Percentiles rank a stretch among this genome's conserved stretches.
Evolutionary conservation across 1,139 yeast genomes (phyloP).

Genomic region (Pichia sp.): DNA sequence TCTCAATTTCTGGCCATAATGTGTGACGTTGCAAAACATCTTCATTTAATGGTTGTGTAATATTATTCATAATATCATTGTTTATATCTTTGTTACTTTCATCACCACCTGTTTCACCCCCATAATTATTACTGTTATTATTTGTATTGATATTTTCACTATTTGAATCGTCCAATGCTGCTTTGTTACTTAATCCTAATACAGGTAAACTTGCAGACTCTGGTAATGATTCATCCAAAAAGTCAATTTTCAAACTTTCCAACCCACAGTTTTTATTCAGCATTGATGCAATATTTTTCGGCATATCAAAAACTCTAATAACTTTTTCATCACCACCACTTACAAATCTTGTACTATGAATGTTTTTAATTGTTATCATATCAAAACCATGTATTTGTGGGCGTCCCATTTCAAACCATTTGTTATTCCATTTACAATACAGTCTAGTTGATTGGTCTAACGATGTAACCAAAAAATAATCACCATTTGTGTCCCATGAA

Average conservation of each 20-base stretch:
- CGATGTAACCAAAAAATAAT: slow-evolving; percentile 66
- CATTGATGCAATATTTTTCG: slow-evolving; percentile 66
- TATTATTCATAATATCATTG: slow-evolving; percentile 39
- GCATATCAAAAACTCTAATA: slow-evolving; percentile 81
- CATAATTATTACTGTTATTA: no score
- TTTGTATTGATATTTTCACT: slow-evolving; percentile 38
- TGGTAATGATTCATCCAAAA: slow-evolving; percentile 36
- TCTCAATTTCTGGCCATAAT: slow-evolving; percentile 91
- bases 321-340: slow-evolving; percentile 97
- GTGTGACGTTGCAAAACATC: slow-evolving; percentile 88
- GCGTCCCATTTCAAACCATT: slow-evolving; percentile 90
- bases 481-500: slow-evolving; percentile 67
- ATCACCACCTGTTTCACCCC: slow-evolving; percentile 35
- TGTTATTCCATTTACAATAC: slow-evolving; percentile 54
- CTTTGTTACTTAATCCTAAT: slow-evolving; percentile 89
- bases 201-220: slow-evolving; percentile 91
- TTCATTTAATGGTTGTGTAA: slow-evolving; percentile 68
- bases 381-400: slow-evolving; percentile 99
- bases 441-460: slow-evolving; percentile 91
- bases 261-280: slow-evolving; percentile 43
- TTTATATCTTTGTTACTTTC: slow-evolving; percentile 33
- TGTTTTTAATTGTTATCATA: slow-evolving; percentile 74
- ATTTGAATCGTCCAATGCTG: slow-evolving; percentile 39
- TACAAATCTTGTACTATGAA: slow-evolving; percentile 59
- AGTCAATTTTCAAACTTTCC: slow-evolving; percentile 29